Percentiles rank a stretch among this genome's conserved stretches.
Conservation (phyloP, 2,329 filamentous ascomycete species). For the Pyrenochaeta sp. region DNA sequence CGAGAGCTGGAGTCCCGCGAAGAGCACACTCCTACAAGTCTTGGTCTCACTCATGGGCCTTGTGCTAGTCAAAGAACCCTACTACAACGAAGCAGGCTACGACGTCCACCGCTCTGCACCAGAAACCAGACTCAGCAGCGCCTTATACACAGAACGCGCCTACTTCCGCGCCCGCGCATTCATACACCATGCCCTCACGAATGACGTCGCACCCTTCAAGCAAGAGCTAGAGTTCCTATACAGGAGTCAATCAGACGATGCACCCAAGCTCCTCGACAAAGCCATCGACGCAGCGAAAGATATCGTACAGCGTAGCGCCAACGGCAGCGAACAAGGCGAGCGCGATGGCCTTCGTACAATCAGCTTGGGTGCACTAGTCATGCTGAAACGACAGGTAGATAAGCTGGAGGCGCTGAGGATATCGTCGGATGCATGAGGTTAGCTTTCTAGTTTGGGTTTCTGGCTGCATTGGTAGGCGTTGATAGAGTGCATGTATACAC, state of each 20-base stretch:
- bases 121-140: conserved; percentile 56
- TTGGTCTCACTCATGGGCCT: conserved; percentile 66
- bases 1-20: conserved; percentile 62
- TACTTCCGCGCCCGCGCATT: conserved; percentile 63
- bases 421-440: not conserved
- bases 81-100: conserved; percentile 71
- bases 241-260: conserved; percentile 40
- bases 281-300: conserved; percentile 54
- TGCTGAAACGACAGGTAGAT: conserved; percentile 51
- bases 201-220: conserved; percentile 56
- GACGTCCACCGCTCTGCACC: conserved; percentile 59
- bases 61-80: conserved; percentile 67
- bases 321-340: conserved; percentile 33
- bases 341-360: conserved; percentile 57
- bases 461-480: too few species aligned
- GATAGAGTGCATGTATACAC: too few species aligned
- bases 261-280: conserved; percentile 53
- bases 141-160: conserved; percentile 63
- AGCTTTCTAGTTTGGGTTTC: too few species aligned
- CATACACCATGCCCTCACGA: conserved; percentile 57
- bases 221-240: conserved; percentile 65
- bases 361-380: conserved; percentile 58
- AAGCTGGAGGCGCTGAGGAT: conserved; percentile 44
- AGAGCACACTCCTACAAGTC: conserved; percentile 65
- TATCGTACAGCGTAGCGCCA: conserved; percentile 52